These are phyloP conservation scores for Penicillium sp. DNA, from an alignment of 2,329 filamentous ascomycete species.

Conservation along the genomic window DNA sequence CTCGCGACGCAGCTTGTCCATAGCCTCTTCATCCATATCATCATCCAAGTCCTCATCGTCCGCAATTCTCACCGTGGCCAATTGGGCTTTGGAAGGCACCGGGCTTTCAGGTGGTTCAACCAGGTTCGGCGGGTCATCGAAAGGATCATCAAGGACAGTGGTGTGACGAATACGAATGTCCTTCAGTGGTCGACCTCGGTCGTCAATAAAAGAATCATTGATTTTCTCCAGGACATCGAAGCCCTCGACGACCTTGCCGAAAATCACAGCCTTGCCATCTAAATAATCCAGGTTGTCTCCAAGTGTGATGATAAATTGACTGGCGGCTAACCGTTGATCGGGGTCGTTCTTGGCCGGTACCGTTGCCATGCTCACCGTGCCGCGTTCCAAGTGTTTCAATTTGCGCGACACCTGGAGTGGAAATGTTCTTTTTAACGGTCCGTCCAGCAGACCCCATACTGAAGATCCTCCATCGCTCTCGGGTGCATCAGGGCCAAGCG, in stretches of 20 bases:
- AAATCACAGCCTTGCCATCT: slow-evolving; percentile 91
- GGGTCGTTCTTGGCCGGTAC: slow-evolving; percentile 71
- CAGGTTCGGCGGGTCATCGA: slow-evolving; percentile 74
- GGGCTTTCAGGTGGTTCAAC: slow-evolving; percentile 77
- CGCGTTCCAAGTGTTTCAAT: slow-evolving; percentile 81
- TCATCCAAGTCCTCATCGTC: slow-evolving; percentile 81
- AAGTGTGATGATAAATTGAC: slow-evolving; percentile 91
- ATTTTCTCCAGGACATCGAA: slow-evolving; percentile 93
- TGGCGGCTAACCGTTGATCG: slow-evolving; percentile 77
- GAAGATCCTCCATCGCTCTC: slow-evolving; percentile 90
- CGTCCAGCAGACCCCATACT: slow-evolving; percentile 82
- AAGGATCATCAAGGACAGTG: slow-evolving; percentile 87
- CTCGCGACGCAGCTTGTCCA: slow-evolving; percentile 78
- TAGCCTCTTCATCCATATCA: slow-evolving; percentile 74
- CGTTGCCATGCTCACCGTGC: slow-evolving; percentile 98
- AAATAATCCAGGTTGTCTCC: slow-evolving; percentile 86
- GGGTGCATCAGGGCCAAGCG: slow-evolving; percentile 77
- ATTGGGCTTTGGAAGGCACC: slow-evolving; percentile 75
- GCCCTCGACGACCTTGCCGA: slow-evolving; percentile 92
- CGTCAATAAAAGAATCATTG: slow-evolving; percentile 83
- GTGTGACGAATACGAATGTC: slow-evolving; percentile 95
- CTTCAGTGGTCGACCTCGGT: slow-evolving; percentile 80
- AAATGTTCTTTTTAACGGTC: slow-evolving; percentile 71
- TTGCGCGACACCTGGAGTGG: slow-evolving; percentile 80
- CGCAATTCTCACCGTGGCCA: slow-evolving; percentile 86